These are phyloP conservation scores for Lecanicillium sp. DNA, from an alignment of 2,329 filamentous ascomycete genomes.

Conservation along the genomic window DNA sequence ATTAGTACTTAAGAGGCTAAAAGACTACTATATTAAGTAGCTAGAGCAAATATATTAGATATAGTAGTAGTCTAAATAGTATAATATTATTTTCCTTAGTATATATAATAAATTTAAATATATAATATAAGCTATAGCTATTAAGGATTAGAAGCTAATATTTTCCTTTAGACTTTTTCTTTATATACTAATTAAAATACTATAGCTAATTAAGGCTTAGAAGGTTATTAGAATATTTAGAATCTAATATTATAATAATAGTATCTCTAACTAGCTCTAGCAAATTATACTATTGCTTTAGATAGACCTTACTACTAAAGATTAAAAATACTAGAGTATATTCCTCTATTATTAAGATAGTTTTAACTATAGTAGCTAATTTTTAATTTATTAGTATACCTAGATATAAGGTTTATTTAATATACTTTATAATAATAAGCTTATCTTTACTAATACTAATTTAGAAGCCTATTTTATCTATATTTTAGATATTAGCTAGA, in stretches of 20 bases:
- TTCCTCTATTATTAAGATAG: constrained; percentile 4
- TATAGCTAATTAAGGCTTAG: constrained; percentile 5
- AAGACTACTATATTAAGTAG: constrained; percentile 7
- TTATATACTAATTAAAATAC: constrained; percentile 3
- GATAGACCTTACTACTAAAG: constrained; percentile 1
- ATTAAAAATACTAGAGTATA: constrained; percentile 6
- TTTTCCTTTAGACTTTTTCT: background rate
- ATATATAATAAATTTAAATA: constrained; percentile 6
- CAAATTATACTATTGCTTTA: constrained; percentile 6
- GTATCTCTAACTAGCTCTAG: constrained; percentile 2
- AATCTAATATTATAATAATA: constrained; percentile 2
- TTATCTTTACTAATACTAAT: constrained; percentile 7
- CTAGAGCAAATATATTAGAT: constrained; percentile 1
- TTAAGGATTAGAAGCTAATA: constrained; percentile 7
- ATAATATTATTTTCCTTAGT: constrained; percentile 7
- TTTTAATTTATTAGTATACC: constrained; percentile 4
- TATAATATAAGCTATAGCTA: constrained; percentile 4
- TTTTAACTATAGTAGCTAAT: constrained; percentile 8
- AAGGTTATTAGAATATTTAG: constrained; percentile 8
- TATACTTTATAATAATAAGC: constrained; percentile 4
- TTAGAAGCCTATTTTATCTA: constrained; percentile 10
- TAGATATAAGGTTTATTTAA: constrained; percentile 3
- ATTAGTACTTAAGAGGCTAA: constrained; percentile 5
- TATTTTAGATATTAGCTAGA: constrained; percentile 9
- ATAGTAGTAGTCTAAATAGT: constrained; percentile 7